These are phyloP conservation scores for Penicillium maclennaniae DNA, from an alignment of 495 filamentous ascomycete genomes.

Conservation along the genomic window DNA sequence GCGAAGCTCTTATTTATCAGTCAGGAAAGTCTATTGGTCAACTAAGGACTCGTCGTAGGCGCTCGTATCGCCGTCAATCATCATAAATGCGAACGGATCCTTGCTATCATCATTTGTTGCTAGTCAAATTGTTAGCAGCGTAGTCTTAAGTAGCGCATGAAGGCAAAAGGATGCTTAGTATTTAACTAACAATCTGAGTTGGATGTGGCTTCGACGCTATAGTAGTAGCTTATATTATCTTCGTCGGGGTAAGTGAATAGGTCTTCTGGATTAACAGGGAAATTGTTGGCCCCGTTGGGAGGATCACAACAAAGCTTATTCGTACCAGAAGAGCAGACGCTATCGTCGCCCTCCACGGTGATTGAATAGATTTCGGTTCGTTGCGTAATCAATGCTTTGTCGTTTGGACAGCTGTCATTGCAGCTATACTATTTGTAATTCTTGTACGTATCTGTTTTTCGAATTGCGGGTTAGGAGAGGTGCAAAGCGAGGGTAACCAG, in stretches of 20 bases:
- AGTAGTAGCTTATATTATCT: conserved; percentile 2
- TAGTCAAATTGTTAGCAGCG: background rate
- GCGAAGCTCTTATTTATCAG: background rate
- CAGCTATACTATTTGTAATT: too few relatives aligned
- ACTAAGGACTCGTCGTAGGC: conserved; percentile 3
- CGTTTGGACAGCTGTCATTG: too few relatives aligned
- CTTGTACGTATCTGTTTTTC: too few relatives aligned
- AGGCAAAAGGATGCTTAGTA: background rate
- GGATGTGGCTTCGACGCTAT: background rate
- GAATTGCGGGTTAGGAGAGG: too few relatives aligned
- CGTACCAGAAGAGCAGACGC: too few relatives aligned
- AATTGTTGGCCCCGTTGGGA: background rate
- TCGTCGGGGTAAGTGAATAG: conserved; percentile 4
- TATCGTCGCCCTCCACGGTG: too few relatives aligned
- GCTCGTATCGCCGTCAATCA: conserved; percentile 2
- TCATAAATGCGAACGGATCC: conserved; percentile 2
- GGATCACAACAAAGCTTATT: too few relatives aligned
- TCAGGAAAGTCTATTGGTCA: conserved; percentile 4
- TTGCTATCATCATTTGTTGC: background rate
- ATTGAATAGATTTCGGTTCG: too few relatives aligned
- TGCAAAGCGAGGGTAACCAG: too few relatives aligned
- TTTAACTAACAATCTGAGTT: too few relatives aligned
- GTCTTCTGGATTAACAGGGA: background rate
- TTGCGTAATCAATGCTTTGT: too few relatives aligned
- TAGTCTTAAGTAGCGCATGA: too few relatives aligned